Evolutionary conservation across 768 basidiomycete genomes (phyloP).

Genomic region (Serendipita sp.): DNA sequence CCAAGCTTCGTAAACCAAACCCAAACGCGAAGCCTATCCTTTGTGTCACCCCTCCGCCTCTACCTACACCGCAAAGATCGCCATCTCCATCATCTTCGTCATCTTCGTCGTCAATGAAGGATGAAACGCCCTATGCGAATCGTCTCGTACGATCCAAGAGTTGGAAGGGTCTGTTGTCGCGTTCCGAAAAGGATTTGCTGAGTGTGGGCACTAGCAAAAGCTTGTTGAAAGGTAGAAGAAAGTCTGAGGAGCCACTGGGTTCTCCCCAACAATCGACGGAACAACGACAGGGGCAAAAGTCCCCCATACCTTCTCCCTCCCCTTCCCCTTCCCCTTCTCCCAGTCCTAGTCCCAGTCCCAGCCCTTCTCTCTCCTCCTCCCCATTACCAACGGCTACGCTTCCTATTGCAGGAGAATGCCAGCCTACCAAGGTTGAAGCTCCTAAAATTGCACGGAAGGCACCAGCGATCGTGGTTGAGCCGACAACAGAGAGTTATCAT

Average conservation of each 20-base stretch:
- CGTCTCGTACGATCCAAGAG: neutral
- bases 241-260: neutral
- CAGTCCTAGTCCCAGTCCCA: too few relatives aligned
- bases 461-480: neutral
- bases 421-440: too few relatives aligned
- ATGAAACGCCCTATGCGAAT: neutral
- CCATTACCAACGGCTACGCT: too few relatives aligned
- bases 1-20: neutral
- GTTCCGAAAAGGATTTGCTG: neutral
- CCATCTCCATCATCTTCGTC: neutral
- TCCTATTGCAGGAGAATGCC: too few relatives aligned
- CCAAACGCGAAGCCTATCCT: neutral
- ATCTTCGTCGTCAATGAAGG: neutral
- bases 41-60: neutral
- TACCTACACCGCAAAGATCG: neutral
- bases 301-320: too few relatives aligned
- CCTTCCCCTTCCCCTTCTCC: too few relatives aligned
- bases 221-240: neutral
- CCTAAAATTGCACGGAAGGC: too few relatives aligned
- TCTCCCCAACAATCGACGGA: neutral
- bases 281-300: too few relatives aligned
- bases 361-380: too few relatives aligned
- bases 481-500: neutral
- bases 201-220: neutral
- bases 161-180: slow-evolving; percentile 1